Percentiles rank a stretch among this genome's conserved stretches.
These are phyloP conservation scores for Solanum hybrid DNA, from an alignment of 305 asterid genomes.

Conservation along the genomic window DNA sequence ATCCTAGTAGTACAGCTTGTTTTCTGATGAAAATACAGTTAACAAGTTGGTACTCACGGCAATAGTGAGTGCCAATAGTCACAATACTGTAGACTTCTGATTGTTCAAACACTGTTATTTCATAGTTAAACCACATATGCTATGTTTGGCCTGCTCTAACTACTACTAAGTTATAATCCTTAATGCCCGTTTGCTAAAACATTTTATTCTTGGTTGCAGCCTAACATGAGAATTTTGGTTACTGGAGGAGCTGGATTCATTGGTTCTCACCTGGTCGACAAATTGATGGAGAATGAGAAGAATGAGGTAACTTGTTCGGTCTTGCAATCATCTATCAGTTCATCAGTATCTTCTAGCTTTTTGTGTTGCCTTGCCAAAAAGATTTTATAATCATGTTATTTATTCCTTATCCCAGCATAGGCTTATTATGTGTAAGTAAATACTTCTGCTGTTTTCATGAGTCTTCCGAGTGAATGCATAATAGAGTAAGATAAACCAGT, in stretches of 20 bases:
- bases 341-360: not conserved
- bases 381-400: not conserved
- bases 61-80: not conserved
- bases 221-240: conserved; percentile 34
- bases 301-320: conserved; percentile 18
- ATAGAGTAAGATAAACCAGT: not conserved
- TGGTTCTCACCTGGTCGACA: conserved; percentile 33
- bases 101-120: not conserved
- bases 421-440: not conserved
- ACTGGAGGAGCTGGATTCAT: conserved; percentile 38
- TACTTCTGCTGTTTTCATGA: not conserved
- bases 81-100: not conserved
- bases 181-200: not conserved
- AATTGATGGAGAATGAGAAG: conserved; percentile 32
- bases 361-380: not conserved
- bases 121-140: not conserved
- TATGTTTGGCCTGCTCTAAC: not conserved
- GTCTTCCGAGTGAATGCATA: not conserved
- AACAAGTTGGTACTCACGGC: not conserved
- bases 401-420: not conserved
- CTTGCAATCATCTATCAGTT: not conserved
- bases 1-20: not conserved
- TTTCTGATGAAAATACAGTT: not conserved
- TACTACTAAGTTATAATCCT: not conserved
- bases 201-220: not conserved